A percentile compares a stretch with the other conserved stretches of the same genome.
Conservation (phyloP, 169 alveolate genomes). For the Babesia bovis region DNA sequence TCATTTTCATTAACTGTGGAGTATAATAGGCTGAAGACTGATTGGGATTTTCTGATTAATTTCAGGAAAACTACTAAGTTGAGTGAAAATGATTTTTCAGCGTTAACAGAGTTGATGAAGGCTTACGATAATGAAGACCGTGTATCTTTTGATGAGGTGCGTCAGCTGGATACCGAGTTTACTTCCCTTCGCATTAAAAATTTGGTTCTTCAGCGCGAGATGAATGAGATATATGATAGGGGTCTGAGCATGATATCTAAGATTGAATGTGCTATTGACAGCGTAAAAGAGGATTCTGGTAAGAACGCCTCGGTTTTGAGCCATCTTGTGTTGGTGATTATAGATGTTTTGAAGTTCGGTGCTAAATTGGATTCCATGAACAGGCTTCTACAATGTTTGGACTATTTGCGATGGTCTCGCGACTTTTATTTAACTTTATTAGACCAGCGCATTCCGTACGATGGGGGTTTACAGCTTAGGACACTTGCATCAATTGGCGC, state of each 20-base stretch:
- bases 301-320: constrained; percentile 44
- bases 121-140: constrained; percentile 20
- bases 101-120: constrained; percentile 18
- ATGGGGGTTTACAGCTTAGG: constrained; percentile 18
- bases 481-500: constrained; percentile 13
- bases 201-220: constrained; percentile 35
- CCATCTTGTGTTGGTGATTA: constrained; percentile 35
- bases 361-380: constrained; percentile 43
- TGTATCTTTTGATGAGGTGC: constrained; percentile 28
- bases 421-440: neutral
- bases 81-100: constrained; percentile 18
- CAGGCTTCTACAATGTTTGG: constrained; percentile 1
- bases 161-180: constrained; percentile 35
- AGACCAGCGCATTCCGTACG: neutral
- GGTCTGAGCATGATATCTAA: constrained; percentile 31
- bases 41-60: constrained; percentile 42
- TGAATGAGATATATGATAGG: constrained; percentile 41
- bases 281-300: constrained; percentile 19
- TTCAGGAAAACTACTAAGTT: constrained; percentile 48
- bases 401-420: constrained; percentile 36
- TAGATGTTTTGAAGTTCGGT: constrained; percentile 51
- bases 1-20: constrained; percentile 14
- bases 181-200: constrained; percentile 36
- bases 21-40: constrained; percentile 49
- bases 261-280: neutral